phyloP scores from a whole-genome alignment of 306 rosid genomes.

The Medicago arabica region DNA sequence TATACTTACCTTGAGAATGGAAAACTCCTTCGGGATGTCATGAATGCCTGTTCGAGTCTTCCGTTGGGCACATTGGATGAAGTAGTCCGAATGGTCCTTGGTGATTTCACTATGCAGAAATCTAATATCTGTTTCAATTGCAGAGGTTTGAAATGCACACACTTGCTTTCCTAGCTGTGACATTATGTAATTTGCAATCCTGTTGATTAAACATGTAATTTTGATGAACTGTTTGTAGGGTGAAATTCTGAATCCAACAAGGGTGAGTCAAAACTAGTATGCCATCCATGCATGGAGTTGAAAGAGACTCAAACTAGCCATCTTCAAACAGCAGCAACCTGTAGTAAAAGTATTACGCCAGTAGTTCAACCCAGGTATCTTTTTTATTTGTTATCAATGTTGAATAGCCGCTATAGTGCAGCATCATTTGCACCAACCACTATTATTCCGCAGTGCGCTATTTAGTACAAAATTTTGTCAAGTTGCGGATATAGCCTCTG shows the following conservation, averaged over 20 bases:
- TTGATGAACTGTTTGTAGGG: slow-evolving; percentile 46
- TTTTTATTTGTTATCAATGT: not conserved
- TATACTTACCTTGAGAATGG: slow-evolving; percentile 76
- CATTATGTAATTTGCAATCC: not conserved
- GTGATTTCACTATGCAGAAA: slow-evolving; percentile 56
- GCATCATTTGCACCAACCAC: not conserved
- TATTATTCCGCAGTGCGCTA: not conserved
- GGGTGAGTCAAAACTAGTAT: slow-evolving; percentile 59
- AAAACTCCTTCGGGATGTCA: slow-evolving; percentile 75
- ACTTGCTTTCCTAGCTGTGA: slow-evolving; percentile 18
- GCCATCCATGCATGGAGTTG: slow-evolving; percentile 61
- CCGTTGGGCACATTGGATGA: slow-evolving; percentile 75
- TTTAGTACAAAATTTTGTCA: not conserved
- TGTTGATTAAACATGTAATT: not conserved
- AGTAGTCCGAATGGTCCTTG: slow-evolving; percentile 58
- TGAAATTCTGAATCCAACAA: slow-evolving; percentile 42
- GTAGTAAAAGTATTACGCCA: slow-evolving; percentile 31
- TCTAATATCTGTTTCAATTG: slow-evolving; percentile 73
- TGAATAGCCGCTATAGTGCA: not conserved
- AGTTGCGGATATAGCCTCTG: not conserved
- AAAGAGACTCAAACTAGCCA: slow-evolving; percentile 48
- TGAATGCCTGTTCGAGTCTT: slow-evolving; percentile 60
- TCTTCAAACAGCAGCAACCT: not conserved
- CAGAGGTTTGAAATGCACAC: slow-evolving; percentile 64
- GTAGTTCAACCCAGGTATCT: slow-evolving; percentile 42